phyloP scores from a whole-genome alignment of 352 stramenopile species.

The Globisporangium mamillatum region DNA sequence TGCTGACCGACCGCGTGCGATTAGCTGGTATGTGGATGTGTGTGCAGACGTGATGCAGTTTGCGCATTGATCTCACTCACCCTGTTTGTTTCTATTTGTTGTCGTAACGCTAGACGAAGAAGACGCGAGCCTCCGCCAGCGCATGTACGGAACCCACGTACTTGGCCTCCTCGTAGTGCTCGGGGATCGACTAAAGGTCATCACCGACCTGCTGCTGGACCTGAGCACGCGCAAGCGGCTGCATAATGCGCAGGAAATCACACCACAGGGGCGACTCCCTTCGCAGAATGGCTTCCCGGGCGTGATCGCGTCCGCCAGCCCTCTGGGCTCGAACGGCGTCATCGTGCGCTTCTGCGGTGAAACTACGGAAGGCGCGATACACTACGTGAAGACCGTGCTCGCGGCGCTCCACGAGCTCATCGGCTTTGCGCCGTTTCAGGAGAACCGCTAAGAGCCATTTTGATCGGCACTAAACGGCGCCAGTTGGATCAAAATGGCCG shows the following conservation, averaged over 20 bases:
- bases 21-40: slow-evolving; percentile 39
- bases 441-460: slow-evolving; percentile 49
- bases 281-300: slow-evolving; percentile 40
- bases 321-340: slow-evolving; percentile 50
- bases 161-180: slow-evolving; percentile 69
- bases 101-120: slow-evolving; percentile 51
- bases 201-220: slow-evolving; percentile 54
- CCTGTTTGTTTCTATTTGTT: background rate
- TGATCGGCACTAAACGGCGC: background rate
- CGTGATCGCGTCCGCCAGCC: slow-evolving; percentile 74
- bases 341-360: slow-evolving; percentile 72
- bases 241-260: slow-evolving; percentile 66
- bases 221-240: slow-evolving; percentile 73
- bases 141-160: slow-evolving; percentile 77
- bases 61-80: slow-evolving; percentile 9
- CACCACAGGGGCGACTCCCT: slow-evolving; percentile 59
- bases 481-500: background rate
- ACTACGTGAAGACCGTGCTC: slow-evolving; percentile 60
- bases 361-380: slow-evolving; percentile 59
- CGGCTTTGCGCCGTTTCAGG: slow-evolving; percentile 66
- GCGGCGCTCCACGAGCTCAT: slow-evolving; percentile 50
- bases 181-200: slow-evolving; percentile 47
- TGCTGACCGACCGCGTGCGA: slow-evolving; percentile 69
- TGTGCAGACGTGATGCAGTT: background rate
- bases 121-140: slow-evolving; percentile 52